These are phyloP conservation scores for Saccharomycopsis capsularis DNA, from an alignment of 805 yeast species.

Conservation along the genomic window DNA sequence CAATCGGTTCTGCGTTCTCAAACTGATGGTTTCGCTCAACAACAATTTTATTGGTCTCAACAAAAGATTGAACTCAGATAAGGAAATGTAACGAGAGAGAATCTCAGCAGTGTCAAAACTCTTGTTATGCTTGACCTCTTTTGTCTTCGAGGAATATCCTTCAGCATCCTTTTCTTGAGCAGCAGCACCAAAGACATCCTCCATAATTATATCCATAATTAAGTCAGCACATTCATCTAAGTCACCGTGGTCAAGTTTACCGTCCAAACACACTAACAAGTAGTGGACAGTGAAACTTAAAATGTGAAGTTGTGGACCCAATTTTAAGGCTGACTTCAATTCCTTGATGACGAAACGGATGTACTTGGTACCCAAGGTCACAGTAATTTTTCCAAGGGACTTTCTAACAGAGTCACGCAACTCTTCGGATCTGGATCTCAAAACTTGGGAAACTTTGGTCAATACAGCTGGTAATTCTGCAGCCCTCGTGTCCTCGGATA, in stretches of 20 bases:
- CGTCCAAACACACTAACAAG: slow-evolving; percentile 49
- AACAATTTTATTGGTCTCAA: slow-evolving; percentile 63
- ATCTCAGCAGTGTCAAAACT: slow-evolving; percentile 84
- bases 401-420: slow-evolving; percentile 81
- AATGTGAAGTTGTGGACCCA: slow-evolving; percentile 93
- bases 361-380: slow-evolving; percentile 64
- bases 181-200: slow-evolving; percentile 84
- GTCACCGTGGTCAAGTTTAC: slow-evolving; percentile 54
- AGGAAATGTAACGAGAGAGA: slow-evolving; percentile 54
- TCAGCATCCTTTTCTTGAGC: slow-evolving; percentile 95
- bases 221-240: slow-evolving; percentile 58
- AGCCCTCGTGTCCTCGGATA: slow-evolving; percentile 49
- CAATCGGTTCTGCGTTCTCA: slow-evolving; percentile 64
- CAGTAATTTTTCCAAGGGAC: slow-evolving; percentile 57
- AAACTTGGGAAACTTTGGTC: slow-evolving; percentile 80
- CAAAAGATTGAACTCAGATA: slow-evolving; percentile 49
- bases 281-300: slow-evolving; percentile 82
- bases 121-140: slow-evolving; percentile 84
- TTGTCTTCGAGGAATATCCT: slow-evolving; percentile 77
- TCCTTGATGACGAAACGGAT: slow-evolving; percentile 71
- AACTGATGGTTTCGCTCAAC: slow-evolving; percentile 54
- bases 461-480: slow-evolving; percentile 71
- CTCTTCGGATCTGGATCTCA: slow-evolving; percentile 80
- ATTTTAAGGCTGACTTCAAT: slow-evolving; percentile 64
- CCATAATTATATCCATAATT: slow-evolving; percentile 74